Base-by-base conservation (phyloP, 2,329 filamentous ascomycete species). In the Hymenoscyphus repandus region DNA sequence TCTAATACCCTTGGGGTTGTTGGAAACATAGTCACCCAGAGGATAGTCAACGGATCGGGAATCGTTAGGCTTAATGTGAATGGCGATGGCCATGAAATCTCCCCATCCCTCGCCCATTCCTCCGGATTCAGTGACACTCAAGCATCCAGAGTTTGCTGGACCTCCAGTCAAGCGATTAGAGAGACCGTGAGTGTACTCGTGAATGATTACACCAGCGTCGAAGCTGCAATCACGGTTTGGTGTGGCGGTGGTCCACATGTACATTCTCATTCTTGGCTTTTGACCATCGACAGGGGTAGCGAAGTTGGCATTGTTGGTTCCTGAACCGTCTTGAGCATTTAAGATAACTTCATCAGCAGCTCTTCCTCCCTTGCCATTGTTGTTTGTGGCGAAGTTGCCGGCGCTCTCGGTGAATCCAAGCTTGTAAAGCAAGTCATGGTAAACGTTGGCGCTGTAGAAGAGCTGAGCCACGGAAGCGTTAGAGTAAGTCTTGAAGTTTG, bases 91-190 rank as follows among this genome's bases (percentile, higher is more conserved):
- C 65, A 74, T 75, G 64, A 80, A 78, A 56, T 81, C 78, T 50
- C 72, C 68, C 78, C 78, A 81, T 34, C 78, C 78, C 51, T 81
- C 78, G 32, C 77, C 77, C 78, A 81, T 79, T 36, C 78, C 78
- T 7, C 76, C 72, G 1, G 73, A 66, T 53, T 81, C 77, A n/a
- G 69, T 58, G 10, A 70, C 64, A 11, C 49, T 60, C 13, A 80
- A 68, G 56, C 78, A 81, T 44, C 64, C 64, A 1, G 66, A 58
- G 60, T 72, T 74, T n/a, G 62, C 58, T 0, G 71, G 71, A 7
- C 72, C 72, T 43, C 72, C 72, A 1, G 71, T 74, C 5, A 74
- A 63, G 22, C 72, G 67, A 57, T 65, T 73, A 18, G 69, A 71
- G 1, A 74, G 62, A 15, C 70, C 69, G 52, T 80, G 77, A 1